Evolutionary conservation across 331 rosid genomes (phyloP).

Genomic region (Dryas integrifolia): DNA sequence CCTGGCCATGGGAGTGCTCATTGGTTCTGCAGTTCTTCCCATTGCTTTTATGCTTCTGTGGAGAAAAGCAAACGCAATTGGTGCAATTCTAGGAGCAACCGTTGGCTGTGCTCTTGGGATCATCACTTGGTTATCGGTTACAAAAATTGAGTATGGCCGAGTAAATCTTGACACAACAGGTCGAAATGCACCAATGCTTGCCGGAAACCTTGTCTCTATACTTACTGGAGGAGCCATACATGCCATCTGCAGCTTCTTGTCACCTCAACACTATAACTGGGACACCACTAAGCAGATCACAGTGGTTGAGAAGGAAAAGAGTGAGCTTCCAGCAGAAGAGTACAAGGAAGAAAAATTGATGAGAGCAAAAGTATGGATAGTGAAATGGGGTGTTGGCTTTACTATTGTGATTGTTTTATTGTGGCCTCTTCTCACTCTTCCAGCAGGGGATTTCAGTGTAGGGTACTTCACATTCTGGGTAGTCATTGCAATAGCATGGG

Average conservation of each 20-base stretch:
- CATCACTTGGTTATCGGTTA: conserved; percentile 68
- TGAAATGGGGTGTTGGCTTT: conserved; percentile 85
- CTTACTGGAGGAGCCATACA: conserved; percentile 70
- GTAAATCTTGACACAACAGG: conserved; percentile 80
- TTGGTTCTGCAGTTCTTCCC: conserved; percentile 91
- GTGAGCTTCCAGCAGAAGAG: conserved; percentile 65
- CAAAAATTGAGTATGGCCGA: conserved; percentile 60
- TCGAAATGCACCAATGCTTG: conserved; percentile 89
- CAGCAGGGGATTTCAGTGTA: conserved; percentile 68
- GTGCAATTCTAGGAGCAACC: conserved; percentile 75
- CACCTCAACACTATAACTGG: conserved; percentile 96
- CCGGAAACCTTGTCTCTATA: conserved; percentile 82
- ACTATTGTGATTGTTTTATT: conserved; percentile 62
- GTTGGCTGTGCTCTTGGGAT: conserved; percentile 77
- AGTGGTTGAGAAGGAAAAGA: conserved; percentile 73
- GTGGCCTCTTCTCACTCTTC: conserved; percentile 84
- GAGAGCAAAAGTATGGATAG: conserved; percentile 72
- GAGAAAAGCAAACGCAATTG: conserved; percentile 77
- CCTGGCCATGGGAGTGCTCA: conserved; percentile 82
- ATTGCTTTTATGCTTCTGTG: conserved; percentile 89
- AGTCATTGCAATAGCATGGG: conserved; percentile 82
- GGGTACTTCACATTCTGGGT: conserved; percentile 87
- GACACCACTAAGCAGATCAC: conserved; percentile 68
- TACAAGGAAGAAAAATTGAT: conserved; percentile 60
- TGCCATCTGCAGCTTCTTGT: conserved; percentile 51